Conservation (phyloP, 208 protist species). For the Trypanosoma conorhini region DNA sequence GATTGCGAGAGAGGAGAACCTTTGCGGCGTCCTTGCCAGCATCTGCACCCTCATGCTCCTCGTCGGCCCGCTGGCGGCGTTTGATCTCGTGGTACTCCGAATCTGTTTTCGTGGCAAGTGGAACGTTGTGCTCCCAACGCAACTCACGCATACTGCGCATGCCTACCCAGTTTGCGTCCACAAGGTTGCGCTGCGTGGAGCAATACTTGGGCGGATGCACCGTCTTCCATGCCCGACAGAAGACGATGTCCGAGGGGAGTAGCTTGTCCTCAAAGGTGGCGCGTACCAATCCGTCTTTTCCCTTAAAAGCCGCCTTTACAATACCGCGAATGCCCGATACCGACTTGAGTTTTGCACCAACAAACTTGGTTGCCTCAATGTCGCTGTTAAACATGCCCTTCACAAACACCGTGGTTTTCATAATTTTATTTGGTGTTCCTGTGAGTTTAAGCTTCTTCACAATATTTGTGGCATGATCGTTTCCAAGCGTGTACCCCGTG, state of each 20-base stretch:
- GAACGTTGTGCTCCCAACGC: constrained; percentile 65
- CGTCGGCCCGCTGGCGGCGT: constrained; percentile 61
- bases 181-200: constrained; percentile 94
- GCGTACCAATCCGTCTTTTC: constrained; percentile 93
- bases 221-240: constrained; percentile 98
- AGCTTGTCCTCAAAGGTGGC: constrained; percentile 99
- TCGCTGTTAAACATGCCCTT: constrained; percentile 96
- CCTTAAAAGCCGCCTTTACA: constrained; percentile 97
- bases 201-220: constrained; percentile 96
- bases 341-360: constrained; percentile 97
- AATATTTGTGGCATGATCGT: constrained; percentile 92
- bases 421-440: constrained; percentile 96
- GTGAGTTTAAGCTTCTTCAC: constrained; percentile 99
- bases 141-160: constrained; percentile 91
- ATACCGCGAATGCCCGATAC: constrained; percentile 99
- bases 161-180: constrained; percentile 84
- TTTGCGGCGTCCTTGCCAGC: constrained; percentile 27
- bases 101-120: constrained; percentile 50
- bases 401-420: constrained; percentile 99
- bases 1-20: constrained; percentile 83
- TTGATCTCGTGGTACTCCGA: constrained; percentile 89
- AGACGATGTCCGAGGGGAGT: constrained; percentile 98
- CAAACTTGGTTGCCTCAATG: constrained; percentile 97
- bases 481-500: constrained; percentile 97
- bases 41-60: constrained; percentile 45